These are phyloP conservation scores for Ophiocytium majus DNA, from an alignment of 352 stramenopile genomes.

Conservation along the genomic window DNA sequence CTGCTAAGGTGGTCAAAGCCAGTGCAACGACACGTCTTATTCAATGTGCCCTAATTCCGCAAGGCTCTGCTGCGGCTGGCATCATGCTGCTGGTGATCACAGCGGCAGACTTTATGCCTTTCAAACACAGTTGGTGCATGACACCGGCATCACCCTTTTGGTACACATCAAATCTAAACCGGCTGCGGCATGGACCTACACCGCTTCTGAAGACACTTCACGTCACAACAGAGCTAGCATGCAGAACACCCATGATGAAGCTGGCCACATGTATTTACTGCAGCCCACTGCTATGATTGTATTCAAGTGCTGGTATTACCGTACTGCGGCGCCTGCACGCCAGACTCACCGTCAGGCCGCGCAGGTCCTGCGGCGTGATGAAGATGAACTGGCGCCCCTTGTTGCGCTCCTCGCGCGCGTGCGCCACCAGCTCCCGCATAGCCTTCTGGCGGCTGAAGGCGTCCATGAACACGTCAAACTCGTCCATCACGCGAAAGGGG, in stretches of 20 bases:
- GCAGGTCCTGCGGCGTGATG: constrained; percentile 71
- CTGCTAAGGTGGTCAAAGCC: too few species aligned
- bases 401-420: constrained; percentile 62
- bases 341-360: neutral
- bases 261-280: neutral
- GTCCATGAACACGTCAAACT: constrained; percentile 89
- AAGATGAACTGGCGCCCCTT: constrained; percentile 77
- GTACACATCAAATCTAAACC: neutral
- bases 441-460: constrained; percentile 90
- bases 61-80: too few species aligned
- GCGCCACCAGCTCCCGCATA: constrained; percentile 84
- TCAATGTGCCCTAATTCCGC: too few species aligned
- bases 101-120: too few species aligned
- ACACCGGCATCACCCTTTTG: too few species aligned
- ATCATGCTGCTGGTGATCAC: too few species aligned
- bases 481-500: constrained; percentile 59
- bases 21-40: too few species aligned
- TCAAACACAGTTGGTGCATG: too few species aligned
- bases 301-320: neutral
- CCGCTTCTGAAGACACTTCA: neutral
- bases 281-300: neutral
- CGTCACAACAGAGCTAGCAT: too few species aligned
- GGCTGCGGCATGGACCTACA: neutral
- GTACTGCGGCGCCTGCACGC: too few species aligned
- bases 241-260: too few species aligned